A percentile compares a stretch with the other conserved stretches of the same genome.
phyloP scores from a whole-genome alignment of 768 basidiomycete species.

The Lactarius hengduanensis region DNA sequence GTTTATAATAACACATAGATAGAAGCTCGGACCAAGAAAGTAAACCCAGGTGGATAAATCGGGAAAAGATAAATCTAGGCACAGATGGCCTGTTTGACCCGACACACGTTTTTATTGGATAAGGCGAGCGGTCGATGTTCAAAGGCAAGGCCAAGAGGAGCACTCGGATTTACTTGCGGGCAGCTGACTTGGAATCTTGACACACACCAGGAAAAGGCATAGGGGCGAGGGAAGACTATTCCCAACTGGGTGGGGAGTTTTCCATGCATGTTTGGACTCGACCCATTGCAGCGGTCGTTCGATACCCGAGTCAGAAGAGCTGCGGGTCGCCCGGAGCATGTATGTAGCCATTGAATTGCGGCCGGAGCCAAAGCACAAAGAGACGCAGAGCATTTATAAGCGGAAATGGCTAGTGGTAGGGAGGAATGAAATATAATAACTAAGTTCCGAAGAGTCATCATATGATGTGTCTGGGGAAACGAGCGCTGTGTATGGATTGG shows the following conservation, averaged over 20 bases:
- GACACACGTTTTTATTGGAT: neutral
- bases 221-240: neutral
- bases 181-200: slow-evolving; percentile 1
- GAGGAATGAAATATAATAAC: neutral
- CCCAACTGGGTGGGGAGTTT: neutral
- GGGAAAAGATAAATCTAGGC: neutral
- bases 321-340: slow-evolving; percentile 5
- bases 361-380: slow-evolving; percentile 13
- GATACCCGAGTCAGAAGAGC: slow-evolving; percentile 12
- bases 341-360: slow-evolving; percentile 3
- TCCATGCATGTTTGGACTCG: slow-evolving; percentile 10
- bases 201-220: neutral
- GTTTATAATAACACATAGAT: neutral
- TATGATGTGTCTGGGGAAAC: slow-evolving; percentile 23
- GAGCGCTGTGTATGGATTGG: slow-evolving; percentile 3
- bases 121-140: neutral
- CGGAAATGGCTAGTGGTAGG: neutral
- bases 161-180: neutral
- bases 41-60: slow-evolving; percentile 4
- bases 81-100: neutral
- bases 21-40: neutral
- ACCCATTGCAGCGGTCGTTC: neutral
- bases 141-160: neutral
- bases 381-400: neutral
- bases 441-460: slow-evolving; percentile 18